phyloP scores from a whole-genome alignment of 139 green algal species.

The Helicosporidium sp. region DNA sequence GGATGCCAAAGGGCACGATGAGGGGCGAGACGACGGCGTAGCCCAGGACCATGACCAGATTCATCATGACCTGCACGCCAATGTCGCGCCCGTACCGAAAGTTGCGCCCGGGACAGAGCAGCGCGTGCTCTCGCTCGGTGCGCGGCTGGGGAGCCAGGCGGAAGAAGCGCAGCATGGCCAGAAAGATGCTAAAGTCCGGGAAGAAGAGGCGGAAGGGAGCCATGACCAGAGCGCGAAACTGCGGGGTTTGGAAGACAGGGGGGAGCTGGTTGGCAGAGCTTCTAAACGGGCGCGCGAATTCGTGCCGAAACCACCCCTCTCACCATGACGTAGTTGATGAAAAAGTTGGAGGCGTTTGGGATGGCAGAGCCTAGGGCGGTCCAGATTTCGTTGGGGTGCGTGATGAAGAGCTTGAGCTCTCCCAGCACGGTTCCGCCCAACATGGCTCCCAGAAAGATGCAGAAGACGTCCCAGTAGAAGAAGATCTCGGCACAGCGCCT shows the following conservation, averaged over 20 bases:
- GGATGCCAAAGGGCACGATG: slow-evolving; percentile 34
- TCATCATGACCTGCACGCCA: slow-evolving; percentile 28
- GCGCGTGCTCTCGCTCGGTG: slow-evolving; percentile 14
- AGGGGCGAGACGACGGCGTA: slow-evolving; percentile 26
- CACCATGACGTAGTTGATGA: slow-evolving; percentile 54
- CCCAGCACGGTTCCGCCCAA: slow-evolving; percentile 27
- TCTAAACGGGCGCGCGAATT: too few species aligned
- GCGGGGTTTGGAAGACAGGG: too few species aligned
- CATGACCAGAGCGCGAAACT: slow-evolving; percentile 16
- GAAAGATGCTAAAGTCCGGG: slow-evolving; percentile 17
- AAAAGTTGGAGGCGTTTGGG: slow-evolving; percentile 68
- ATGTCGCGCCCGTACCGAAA: slow-evolving; percentile 27
- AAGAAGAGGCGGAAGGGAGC: slow-evolving; percentile 25
- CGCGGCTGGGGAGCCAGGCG: too few species aligned
- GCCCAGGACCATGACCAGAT: slow-evolving; percentile 29
- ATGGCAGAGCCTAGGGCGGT: slow-evolving; percentile 45
- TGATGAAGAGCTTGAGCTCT: slow-evolving; percentile 23
- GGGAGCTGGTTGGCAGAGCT: too few species aligned
- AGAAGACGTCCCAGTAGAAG: slow-evolving; percentile 41
- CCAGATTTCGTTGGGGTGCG: slow-evolving; percentile 32
- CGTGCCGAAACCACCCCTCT: too few species aligned
- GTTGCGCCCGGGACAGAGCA: slow-evolving; percentile 20
- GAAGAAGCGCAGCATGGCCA: slow-evolving; percentile 6
- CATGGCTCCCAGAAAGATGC: slow-evolving; percentile 39
- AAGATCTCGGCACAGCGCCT: slow-evolving; percentile 29